Base-by-base conservation (phyloP, 2,329 filamentous ascomycete genomes). In the Fusarium xyrophilum region DNA sequence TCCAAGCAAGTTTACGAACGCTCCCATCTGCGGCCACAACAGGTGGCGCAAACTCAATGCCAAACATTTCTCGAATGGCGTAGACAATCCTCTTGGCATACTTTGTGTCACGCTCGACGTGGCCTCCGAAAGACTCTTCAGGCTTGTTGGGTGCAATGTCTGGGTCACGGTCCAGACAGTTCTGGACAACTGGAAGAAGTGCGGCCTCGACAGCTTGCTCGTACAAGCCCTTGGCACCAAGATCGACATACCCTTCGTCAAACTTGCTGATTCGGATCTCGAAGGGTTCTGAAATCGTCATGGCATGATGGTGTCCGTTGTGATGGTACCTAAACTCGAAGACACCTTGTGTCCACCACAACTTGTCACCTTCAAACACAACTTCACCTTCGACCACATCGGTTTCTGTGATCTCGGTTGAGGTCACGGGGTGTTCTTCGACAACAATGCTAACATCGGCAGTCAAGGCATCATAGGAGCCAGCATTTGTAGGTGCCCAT, bases 261-360 rank as follows among this genome's bases (percentile, higher is more conserved):
- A 97, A 97, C 43, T 89, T 90, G 33, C 86, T 84, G 67, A 98
- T 93, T 46, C 89, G 88, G 59, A 98, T 91, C 78, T 97, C 95
- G 73, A 99, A 99, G 0, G 96, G 94, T 71, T 93, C 87, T 8
- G 94, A 97, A 64, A 98, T 92, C 21, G 93, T 89, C 92, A 99
- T 96, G 75, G 97, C 94, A 70, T 91, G 93, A 80, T 99, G 93
- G 74, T 91, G 91, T 58, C 93, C 93, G 71, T 93, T 90, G 79
- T 99, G 96, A 79, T 99, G 96, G 80, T 97, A 97, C 40, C 96
- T 89, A 82, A 99, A 96, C 76, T 99, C 96, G 75, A 97, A 99
- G 6, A 96, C 92, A 56, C 96, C 96, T 65, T 95, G 92, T 0
- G 92, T 97, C 96, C 96, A 99, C 90, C 93, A 99, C 5, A 97